Base-by-base conservation (phyloP, 345 rosid genomes). In the Eutrema japonicum region DNA sequence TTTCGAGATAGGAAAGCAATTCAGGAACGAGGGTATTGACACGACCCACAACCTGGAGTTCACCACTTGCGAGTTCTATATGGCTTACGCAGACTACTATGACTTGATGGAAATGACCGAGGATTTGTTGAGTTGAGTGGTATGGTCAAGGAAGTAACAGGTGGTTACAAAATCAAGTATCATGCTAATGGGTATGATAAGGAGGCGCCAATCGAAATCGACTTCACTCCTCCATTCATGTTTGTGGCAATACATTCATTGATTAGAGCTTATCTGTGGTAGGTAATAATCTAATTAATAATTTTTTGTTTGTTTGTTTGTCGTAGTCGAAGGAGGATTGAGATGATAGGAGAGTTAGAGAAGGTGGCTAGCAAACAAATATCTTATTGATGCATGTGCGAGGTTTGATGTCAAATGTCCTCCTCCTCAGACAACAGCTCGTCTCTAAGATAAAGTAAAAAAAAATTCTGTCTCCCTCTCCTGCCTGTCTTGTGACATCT, bases 221-320 rank as follows among this genome's bases (percentile, higher is more conserved):
- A 95, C 74, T 95, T 92, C 75, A 88, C 96, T 65, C 97, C 99
- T 2, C 99, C 98, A 47, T 95, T 90, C 83, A 95, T 96, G 99
- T 95, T 32, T 52, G 73, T 22, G 56, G 6, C 67, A 33, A 12
- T 52, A 33, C 10, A 6, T 41, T 67, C 33, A 43, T 43, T 59
- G 49, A 68, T 14, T 33, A 38, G n/a, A 62, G 27, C 57, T 36
- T 54, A 27, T 14, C 0, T n/a, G 26, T 32, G 26, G 26, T 22
- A 22, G 61, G 29, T 13, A 6, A 2, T 41, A 61, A 67, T 40
- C 46, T 18, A 2, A 45, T 22, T 45, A 6, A 8, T 45, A 6
- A 6, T 3, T 32, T 36, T 0, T 22, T 22, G 1, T 22, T 22
- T 22, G 22, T 74, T 58, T n/a, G 2, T 8, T 66, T 72, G 26